These are phyloP conservation scores for Dalbergia cultrata DNA, from an alignment of 306 rosid genomes.

Conservation along the genomic window DNA sequence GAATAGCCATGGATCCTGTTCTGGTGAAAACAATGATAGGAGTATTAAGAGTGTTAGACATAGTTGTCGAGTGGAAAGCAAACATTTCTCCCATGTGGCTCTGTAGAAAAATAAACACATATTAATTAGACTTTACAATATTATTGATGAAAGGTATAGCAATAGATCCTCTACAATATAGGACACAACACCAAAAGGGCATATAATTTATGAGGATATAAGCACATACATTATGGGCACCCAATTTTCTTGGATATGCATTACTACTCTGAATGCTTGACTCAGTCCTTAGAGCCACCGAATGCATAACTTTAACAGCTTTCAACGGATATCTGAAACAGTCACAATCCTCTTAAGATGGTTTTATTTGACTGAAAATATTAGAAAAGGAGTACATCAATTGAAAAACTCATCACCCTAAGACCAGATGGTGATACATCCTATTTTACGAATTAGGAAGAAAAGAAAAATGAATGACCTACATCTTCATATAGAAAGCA, in stretches of 20 bases:
- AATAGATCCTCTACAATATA: constrained; percentile 10
- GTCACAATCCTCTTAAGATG: constrained; percentile 38
- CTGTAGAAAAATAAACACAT: constrained; percentile 59
- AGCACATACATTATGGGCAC: constrained; percentile 59
- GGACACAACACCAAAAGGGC: constrained; percentile 31
- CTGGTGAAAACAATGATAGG: constrained; percentile 91
- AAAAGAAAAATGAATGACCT: constrained; percentile 27
- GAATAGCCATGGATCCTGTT: constrained; percentile 95
- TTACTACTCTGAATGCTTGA: constrained; percentile 58
- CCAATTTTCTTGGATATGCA: constrained; percentile 61
- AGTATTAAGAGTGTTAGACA: constrained; percentile 83
- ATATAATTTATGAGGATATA: constrained; percentile 27
- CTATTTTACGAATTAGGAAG: not conserved
- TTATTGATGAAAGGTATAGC: constrained; percentile 22
- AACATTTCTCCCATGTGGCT: constrained; percentile 91
- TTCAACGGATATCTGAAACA: constrained; percentile 86
- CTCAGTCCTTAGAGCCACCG: constrained; percentile 89
- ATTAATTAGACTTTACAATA: constrained; percentile 34
- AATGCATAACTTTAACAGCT: constrained; percentile 93
- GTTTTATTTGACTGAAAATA: constrained; percentile 29
- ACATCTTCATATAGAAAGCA: constrained; percentile 31
- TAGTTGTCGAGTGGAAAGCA: constrained; percentile 91
- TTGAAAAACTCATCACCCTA: constrained; percentile 9
- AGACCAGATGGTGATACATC: constrained; percentile 10
- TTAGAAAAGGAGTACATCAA: constrained; percentile 25